Evolutionary conservation across 139 green algal species (phyloP).

Genomic region (Chlamydomonas sp.): DNA sequence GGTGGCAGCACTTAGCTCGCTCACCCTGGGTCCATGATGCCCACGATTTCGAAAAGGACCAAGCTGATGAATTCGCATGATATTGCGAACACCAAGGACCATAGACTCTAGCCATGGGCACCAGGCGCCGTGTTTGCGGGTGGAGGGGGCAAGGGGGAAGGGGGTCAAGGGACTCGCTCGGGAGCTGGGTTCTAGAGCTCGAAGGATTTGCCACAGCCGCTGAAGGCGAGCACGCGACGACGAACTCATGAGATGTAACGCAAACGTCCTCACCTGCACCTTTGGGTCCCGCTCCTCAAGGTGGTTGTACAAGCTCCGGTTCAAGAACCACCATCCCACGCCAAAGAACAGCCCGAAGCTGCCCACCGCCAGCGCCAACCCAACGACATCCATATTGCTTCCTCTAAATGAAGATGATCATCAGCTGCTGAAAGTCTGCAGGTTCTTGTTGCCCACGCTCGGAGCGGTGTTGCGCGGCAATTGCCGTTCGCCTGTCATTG

Average conservation of each 20-base stretch:
- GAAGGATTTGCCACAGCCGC: too few species aligned
- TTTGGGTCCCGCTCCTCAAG: constrained; percentile 56
- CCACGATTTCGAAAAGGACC: constrained; percentile 91
- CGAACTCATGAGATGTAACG: background rate
- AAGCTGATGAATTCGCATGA: constrained; percentile 92
- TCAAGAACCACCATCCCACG: constrained; percentile 59
- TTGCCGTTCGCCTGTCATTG: too few species aligned
- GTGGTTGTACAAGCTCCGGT: constrained; percentile 59
- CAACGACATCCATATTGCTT: constrained; percentile 10
- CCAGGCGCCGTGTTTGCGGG: background rate
- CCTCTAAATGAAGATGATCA: background rate
- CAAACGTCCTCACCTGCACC: constrained; percentile 49
- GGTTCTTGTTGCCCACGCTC: too few species aligned
- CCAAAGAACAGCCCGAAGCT: constrained; percentile 40
- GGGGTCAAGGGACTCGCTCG: too few species aligned
- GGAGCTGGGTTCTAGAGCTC: too few species aligned
- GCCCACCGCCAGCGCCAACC: background rate
- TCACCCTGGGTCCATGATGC: constrained; percentile 70
- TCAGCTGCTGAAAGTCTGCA: too few species aligned
- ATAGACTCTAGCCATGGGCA: constrained; percentile 69
- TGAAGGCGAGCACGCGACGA: background rate
- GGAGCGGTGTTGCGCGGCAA: too few species aligned
- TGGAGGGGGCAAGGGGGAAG: too few species aligned
- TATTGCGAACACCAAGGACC: constrained; percentile 88
- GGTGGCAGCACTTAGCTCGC: background rate